A percentile compares a stretch with the other conserved stretches of the same genome.
These are phyloP conservation scores for Didymella pomorum DNA, from an alignment of 2,329 filamentous ascomycete species.

Conservation along the genomic window DNA sequence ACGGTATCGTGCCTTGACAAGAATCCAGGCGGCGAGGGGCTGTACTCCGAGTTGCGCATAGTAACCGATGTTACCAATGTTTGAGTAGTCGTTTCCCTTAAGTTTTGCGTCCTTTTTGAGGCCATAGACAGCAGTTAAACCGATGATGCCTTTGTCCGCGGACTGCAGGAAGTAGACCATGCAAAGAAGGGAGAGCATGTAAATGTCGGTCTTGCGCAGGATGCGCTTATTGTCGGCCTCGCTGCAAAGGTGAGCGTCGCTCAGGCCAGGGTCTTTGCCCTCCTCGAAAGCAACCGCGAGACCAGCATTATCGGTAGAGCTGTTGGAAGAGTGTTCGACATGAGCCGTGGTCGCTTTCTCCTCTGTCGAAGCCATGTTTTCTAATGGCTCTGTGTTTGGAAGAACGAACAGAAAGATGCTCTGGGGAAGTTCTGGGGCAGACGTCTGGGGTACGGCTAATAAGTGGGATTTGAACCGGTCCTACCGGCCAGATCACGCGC, in stretches of 20 bases:
- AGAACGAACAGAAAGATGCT: slow-evolving; percentile 3
- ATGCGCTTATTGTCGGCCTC: slow-evolving; percentile 35
- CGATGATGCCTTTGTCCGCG: slow-evolving; percentile 59
- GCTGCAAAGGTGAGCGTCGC: slow-evolving; percentile 31
- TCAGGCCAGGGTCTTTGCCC: slow-evolving; percentile 25
- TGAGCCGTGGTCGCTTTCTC: slow-evolving; percentile 25
- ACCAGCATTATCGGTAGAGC: slow-evolving; percentile 14
- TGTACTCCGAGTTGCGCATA: slow-evolving; percentile 61
- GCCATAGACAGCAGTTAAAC: slow-evolving; percentile 64
- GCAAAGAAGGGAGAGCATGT: slow-evolving; percentile 35
- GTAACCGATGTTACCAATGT: slow-evolving; percentile 59
- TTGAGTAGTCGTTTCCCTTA: slow-evolving; percentile 56
- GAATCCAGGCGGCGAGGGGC: slow-evolving; percentile 60
- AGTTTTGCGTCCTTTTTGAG: slow-evolving; percentile 49
- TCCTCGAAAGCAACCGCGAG: slow-evolving; percentile 31
- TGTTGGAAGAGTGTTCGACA: slow-evolving; percentile 25
- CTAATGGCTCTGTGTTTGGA: background rate
- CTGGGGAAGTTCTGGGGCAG: slow-evolving; percentile 23
- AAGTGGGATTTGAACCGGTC: slow-evolving; percentile 17
- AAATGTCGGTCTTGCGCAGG: slow-evolving; percentile 32
- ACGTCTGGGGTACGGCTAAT: slow-evolving; percentile 19
- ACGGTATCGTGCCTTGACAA: slow-evolving; percentile 54
- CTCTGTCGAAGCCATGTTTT: slow-evolving; percentile 26
- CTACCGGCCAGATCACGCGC: slow-evolving; percentile 9
- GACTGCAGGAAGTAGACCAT: slow-evolving; percentile 38